phyloP scores from a whole-genome alignment of 305 asterid species.

The Coffea humblotiana region DNA sequence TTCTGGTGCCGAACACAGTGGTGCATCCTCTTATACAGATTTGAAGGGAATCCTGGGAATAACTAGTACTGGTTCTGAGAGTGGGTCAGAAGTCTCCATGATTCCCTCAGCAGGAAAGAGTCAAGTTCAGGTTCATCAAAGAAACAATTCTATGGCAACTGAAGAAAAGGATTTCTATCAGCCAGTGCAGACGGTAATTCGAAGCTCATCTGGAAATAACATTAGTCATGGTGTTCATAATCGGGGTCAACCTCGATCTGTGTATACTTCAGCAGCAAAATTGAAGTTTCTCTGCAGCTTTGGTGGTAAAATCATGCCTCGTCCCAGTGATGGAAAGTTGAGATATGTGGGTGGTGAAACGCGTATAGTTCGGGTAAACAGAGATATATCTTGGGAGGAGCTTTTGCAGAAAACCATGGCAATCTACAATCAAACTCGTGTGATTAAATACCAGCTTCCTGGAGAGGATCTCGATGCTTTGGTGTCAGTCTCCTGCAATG shows the following conservation, averaged over 20 bases:
- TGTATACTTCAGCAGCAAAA: constrained; percentile 45
- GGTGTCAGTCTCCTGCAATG: constrained; percentile 85
- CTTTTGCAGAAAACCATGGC: constrained; percentile 59
- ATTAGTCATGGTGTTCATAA: constrained; percentile 37
- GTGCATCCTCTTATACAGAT: constrained; percentile 46
- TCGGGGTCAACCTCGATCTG: constrained; percentile 43
- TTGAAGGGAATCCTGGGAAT: constrained; percentile 56
- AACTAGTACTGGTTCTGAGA: constrained; percentile 47
- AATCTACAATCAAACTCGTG: constrained; percentile 51
- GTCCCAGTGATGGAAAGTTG: constrained; percentile 90
- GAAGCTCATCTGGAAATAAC: constrained; percentile 41
- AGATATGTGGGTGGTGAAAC: constrained; percentile 96
- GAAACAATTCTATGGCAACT: constrained; percentile 33
- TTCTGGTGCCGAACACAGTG: constrained; percentile 46
- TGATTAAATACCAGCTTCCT: constrained; percentile 87
- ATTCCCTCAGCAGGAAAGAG: constrained; percentile 44
- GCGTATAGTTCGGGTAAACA: constrained; percentile 66
- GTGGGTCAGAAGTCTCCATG: constrained; percentile 52
- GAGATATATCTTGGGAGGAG: constrained; percentile 69
- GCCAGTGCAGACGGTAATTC: constrained; percentile 42
- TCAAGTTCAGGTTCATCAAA: constrained; percentile 47
- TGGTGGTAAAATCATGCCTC: constrained; percentile 85
- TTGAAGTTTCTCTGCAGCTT: constrained; percentile 84
- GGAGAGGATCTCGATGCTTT: constrained; percentile 96
- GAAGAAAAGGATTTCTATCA: constrained; percentile 46